A percentile compares a stretch with the other conserved stretches of the same genome.
Conservation (phyloP, 805 yeast species). For the Metahyphopichia silvanorum region DNA sequence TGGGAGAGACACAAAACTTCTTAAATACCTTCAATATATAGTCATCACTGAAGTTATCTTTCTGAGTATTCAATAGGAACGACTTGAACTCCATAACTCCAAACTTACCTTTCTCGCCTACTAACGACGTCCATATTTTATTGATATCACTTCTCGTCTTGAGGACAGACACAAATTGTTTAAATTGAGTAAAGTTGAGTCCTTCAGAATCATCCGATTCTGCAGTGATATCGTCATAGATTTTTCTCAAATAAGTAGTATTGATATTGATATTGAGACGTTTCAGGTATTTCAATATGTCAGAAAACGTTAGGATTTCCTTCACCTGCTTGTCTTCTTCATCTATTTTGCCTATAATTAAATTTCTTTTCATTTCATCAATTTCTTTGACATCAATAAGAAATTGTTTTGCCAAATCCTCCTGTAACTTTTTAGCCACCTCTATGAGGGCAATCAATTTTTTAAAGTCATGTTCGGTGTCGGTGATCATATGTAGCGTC, state of each 20-base stretch:
- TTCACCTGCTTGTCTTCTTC: conserved; percentile 15
- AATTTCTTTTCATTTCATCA: conserved; percentile 23
- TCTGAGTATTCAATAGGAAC: conserved; percentile 50
- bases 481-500: conserved; percentile 78
- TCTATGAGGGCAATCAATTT: conserved; percentile 55
- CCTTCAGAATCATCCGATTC: conserved; percentile 36
- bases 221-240: conserved; percentile 46
- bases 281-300: conserved; percentile 61
- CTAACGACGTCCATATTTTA: conserved; percentile 54
- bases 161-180: conserved; percentile 64
- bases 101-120: too few species aligned
- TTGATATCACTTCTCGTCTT: conserved; percentile 64
- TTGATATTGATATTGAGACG: conserved; percentile 74
- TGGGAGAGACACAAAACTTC: conserved; percentile 19
- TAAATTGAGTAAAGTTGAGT: conserved; percentile 71
- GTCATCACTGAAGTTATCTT: conserved; percentile 33
- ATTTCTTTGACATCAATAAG: conserved; percentile 36
- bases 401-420: conserved; percentile 60
- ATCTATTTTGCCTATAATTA: conserved; percentile 18
- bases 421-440: conserved; percentile 59
- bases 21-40: conserved; percentile 24
- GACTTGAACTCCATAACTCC: conserved; percentile 15
- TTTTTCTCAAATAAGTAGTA: conserved; percentile 39
- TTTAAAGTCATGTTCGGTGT: conserved; percentile 52
- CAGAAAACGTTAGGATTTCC: conserved; percentile 53